These are phyloP conservation scores for Onygena corvina DNA, from an alignment of 2,329 filamentous ascomycete genomes.

Conservation along the genomic window DNA sequence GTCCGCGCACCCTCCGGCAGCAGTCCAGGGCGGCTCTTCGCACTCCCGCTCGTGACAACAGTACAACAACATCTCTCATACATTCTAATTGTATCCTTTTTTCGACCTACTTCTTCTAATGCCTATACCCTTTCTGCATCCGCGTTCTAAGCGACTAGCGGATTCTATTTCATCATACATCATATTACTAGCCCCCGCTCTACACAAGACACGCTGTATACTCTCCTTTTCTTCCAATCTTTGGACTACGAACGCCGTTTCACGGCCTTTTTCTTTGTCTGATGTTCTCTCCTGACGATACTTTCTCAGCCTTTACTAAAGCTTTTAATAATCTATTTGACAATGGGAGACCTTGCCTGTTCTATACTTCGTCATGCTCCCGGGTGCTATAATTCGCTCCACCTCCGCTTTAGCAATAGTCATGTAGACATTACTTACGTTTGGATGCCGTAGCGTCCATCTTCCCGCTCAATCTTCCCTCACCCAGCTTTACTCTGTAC, in stretches of 20 bases:
- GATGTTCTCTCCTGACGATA: neutral
- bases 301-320: neutral
- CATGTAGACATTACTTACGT: too few species aligned
- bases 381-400: neutral
- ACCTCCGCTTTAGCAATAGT: too few species aligned
- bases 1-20: neutral
- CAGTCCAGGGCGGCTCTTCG: neutral
- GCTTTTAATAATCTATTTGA: neutral
- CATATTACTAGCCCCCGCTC: neutral
- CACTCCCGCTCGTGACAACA: neutral
- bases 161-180: neutral
- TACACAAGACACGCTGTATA: neutral
- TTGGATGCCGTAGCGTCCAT: too few species aligned
- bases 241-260: neutral
- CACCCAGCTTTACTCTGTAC: too few species aligned
- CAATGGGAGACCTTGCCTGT: neutral
- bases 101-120: neutral
- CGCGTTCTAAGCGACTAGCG: neutral
- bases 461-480: neutral
- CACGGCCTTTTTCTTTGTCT: neutral
- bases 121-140: neutral
- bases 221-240: neutral
- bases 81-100: neutral
- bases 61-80: too few species aligned
- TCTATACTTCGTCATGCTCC: neutral